A percentile compares a stretch with the other conserved stretches of the same genome.
phyloP scores from a whole-genome alignment of 2,329 filamentous ascomycete species.

The Penicillium concentricum region DNA sequence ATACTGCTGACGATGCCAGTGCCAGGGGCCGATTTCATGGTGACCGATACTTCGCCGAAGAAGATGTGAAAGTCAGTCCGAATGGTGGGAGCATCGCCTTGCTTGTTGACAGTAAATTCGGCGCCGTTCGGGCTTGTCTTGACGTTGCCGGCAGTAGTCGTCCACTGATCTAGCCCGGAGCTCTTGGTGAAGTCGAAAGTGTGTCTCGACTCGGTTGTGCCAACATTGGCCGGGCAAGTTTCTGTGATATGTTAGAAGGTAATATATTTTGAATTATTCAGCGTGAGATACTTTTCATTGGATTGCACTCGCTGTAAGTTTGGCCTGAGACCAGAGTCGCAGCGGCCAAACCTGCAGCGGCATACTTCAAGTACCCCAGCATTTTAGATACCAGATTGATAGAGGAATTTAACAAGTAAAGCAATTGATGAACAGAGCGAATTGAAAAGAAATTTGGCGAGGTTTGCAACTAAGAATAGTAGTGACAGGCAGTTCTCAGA shows the following conservation, averaged over 20 bases:
- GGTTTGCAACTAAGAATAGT: background rate
- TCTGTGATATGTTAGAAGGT: background rate
- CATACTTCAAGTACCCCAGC: background rate
- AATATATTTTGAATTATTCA: too few species aligned
- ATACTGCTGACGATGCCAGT: constrained; percentile 88
- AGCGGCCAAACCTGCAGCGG: background rate
- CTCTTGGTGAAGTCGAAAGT: background rate
- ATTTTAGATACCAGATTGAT: background rate
- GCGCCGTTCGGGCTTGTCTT: background rate
- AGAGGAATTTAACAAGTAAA: background rate
- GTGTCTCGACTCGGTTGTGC: background rate
- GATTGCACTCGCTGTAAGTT: background rate
- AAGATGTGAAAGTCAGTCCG: constrained; percentile 87
- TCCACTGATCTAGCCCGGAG: background rate
- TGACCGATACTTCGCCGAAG: constrained; percentile 87
- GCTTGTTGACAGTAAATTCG: background rate
- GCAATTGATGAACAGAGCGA: background rate
- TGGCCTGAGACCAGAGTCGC: background rate
- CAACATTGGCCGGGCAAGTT: background rate
- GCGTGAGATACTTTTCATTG: background rate
- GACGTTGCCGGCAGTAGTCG: background rate
- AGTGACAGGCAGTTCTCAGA: background rate
- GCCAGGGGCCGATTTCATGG: constrained; percentile 83
- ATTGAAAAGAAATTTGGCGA: background rate
- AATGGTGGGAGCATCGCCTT: background rate